A percentile compares a stretch with the other conserved stretches of the same genome.
phyloP scores from a whole-genome alignment of 495 filamentous ascomycete genomes.

The Penicillium robsamsonii region DNA sequence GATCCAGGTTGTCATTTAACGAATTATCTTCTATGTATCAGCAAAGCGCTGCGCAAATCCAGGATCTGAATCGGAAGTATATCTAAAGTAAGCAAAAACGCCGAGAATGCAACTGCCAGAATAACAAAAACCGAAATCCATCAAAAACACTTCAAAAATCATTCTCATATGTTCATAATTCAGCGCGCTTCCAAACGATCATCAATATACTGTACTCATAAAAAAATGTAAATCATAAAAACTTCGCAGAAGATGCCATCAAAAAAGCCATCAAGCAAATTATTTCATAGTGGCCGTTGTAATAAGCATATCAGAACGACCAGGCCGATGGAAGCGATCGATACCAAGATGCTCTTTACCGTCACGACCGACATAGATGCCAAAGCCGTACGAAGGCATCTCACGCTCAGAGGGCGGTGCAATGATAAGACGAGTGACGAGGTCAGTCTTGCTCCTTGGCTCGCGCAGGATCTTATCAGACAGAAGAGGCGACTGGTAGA shows the following conservation, averaged over 20 bases:
- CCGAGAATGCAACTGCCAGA: slow-evolving; percentile 13
- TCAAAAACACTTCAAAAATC: background rate
- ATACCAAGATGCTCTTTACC: slow-evolving; percentile 64
- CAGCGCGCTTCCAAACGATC: background rate
- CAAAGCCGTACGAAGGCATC: slow-evolving; percentile 58
- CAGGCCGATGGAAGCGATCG: slow-evolving; percentile 55
- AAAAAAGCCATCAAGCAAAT: background rate
- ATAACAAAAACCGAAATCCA: background rate
- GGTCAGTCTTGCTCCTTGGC: slow-evolving; percentile 57
- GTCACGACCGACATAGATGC: slow-evolving; percentile 58
- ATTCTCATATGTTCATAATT: slow-evolving; percentile 2
- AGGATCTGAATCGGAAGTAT: background rate
- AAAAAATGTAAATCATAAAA: slow-evolving; percentile 18
- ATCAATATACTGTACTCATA: slow-evolving; percentile 14
- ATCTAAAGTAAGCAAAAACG: slow-evolving; percentile 6
- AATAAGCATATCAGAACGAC: slow-evolving; percentile 46
- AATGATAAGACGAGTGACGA: slow-evolving; percentile 60
- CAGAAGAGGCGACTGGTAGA: slow-evolving; percentile 66
- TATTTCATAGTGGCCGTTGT: slow-evolving; percentile 38
- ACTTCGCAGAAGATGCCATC: background rate
- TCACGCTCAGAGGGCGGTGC: slow-evolving; percentile 47
- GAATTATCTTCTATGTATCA: slow-evolving; percentile 12
- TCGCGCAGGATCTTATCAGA: slow-evolving; percentile 64
- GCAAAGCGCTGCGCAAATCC: background rate
- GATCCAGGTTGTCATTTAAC: background rate